These are phyloP conservation scores for Pythium grandisporangium DNA, from an alignment of 352 stramenopile genomes.

Conservation along the genomic window DNA sequence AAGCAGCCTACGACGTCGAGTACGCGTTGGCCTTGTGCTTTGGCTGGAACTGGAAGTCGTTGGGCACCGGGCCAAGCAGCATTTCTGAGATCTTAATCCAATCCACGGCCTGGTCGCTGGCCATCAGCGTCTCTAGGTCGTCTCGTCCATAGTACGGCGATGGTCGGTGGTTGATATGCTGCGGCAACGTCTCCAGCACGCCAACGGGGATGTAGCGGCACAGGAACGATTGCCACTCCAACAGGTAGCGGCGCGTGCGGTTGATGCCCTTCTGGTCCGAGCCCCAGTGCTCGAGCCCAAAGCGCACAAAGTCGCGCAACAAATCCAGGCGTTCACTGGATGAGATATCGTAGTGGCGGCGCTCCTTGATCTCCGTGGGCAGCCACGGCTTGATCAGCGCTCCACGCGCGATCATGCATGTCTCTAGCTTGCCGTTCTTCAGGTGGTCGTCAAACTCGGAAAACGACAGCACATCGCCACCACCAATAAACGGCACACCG, in stretches of 20 bases:
- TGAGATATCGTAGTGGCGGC: slow-evolving; percentile 95
- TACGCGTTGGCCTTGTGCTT: slow-evolving; percentile 99
- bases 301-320: slow-evolving; percentile 95
- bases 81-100: slow-evolving; percentile 99
- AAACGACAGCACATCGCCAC: slow-evolving; percentile 82
- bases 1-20: slow-evolving; percentile 8
- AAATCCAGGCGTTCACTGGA: slow-evolving; percentile 95
- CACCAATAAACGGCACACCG: slow-evolving; percentile 95
- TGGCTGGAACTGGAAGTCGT: slow-evolving; percentile 91
- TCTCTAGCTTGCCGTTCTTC: slow-evolving; percentile 76
- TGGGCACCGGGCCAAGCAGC: slow-evolving; percentile 93
- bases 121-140: slow-evolving; percentile 98
- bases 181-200: slow-evolving; percentile 91
- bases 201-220: slow-evolving; percentile 98
- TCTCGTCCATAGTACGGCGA: slow-evolving; percentile 89
- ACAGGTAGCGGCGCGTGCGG: slow-evolving; percentile 94
- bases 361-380: slow-evolving; percentile 98
- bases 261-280: slow-evolving; percentile 98
- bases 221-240: slow-evolving; percentile 99
- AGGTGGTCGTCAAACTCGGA: slow-evolving; percentile 81
- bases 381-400: slow-evolving; percentile 99
- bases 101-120: slow-evolving; percentile 91
- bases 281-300: slow-evolving; percentile 99
- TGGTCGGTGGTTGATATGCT: slow-evolving; percentile 97
- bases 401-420: slow-evolving; percentile 87